Base-by-base conservation (phyloP, 352 stramenopile genomes). In the Halophytophthora polymorphica region DNA sequence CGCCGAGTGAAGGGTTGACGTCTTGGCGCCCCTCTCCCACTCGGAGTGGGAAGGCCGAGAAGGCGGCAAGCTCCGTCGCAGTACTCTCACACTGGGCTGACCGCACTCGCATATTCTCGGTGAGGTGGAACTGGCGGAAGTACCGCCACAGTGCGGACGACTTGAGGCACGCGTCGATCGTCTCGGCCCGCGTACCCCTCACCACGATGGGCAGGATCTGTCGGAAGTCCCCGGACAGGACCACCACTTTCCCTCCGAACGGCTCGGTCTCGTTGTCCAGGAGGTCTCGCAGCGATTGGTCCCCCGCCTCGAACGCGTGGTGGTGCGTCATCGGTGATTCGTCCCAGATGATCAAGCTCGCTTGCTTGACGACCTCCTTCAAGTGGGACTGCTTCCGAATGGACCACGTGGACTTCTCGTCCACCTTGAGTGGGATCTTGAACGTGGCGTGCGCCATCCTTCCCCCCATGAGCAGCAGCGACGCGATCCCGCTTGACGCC, bases 371-470 rank as follows among this genome's bases (percentile, higher is more conserved):
- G 12, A 71, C 46, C 15, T 45, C n/a, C 6, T 22, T 58, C 6
- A 48, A 40, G 2, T 46, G 28, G 1, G 48, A 56, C 44, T 58
- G 31, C 34, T 71, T 69, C 12, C n/a, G 35, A 8, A 75, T 68
- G 13, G 11, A 28, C 17, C 58, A 71, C 2, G 28, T 48, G 0
- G 50, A 61, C 0, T 50, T 53, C 0, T 58, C 45, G 12, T 31
- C 25, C 1, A 69, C 8, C 13, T 56, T 50, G 2, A 76, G 40
- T 8, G 59, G 64, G 41, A 71, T 64, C n/a, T 67, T 66, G 37
- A 78, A 75, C 19, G 40, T 68, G 7, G 63, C 75, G 23, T 75
- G 59, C 3, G 66, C 64, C 0, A 63, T 77, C 1, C 59, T 33
- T 2, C 66, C 61, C 7, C 58, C 62, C 7, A 50, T 43, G 1